Conservation (phyloP, 2,329 filamentous ascomycete genomes). For the Ophiocordyceps camponoti-saundersi region DNA sequence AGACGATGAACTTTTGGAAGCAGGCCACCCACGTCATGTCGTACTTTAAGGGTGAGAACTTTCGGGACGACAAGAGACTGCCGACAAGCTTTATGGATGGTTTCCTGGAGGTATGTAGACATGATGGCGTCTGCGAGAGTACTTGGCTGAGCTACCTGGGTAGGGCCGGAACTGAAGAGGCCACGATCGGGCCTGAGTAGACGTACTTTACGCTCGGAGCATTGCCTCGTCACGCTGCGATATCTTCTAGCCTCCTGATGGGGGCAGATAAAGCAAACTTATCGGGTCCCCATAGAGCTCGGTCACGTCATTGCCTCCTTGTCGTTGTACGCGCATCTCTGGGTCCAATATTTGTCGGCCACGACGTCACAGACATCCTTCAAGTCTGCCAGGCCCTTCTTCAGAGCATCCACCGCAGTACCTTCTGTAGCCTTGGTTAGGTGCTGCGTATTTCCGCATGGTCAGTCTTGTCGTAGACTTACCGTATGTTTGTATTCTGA, state of each 20-base stretch:
- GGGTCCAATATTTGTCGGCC: constrained; percentile 66
- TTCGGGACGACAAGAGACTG: constrained; percentile 59
- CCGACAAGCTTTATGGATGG: constrained; percentile 84
- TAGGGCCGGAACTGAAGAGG: constrained; percentile 38
- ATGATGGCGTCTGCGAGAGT: not conserved
- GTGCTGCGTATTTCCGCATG: not conserved
- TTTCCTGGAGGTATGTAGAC: constrained; percentile 68
- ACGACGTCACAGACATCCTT: constrained; percentile 89
- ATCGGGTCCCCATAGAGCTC: not conserved
- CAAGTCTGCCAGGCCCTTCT: constrained; percentile 78
- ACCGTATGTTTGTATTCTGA: constrained; percentile 96
- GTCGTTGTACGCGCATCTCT: constrained; percentile 22
- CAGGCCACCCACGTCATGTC: constrained; percentile 91
- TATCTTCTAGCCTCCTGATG: not conserved
- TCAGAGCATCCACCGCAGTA: constrained; percentile 67
- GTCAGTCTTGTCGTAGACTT: constrained; percentile 13
- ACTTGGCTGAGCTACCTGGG: not conserved
- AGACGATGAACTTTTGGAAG: constrained; percentile 99
- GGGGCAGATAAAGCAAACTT: not conserved
- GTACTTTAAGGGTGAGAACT: constrained; percentile 79
- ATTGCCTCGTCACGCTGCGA: not conserved
- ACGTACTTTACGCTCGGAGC: constrained; percentile 1
- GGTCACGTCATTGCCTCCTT: constrained; percentile 15
- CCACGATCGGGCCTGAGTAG: constrained; percentile 14
- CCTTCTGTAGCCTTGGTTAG: constrained; percentile 37